Base-by-base conservation (phyloP, 2,329 filamentous ascomycete genomes). In the Aspergillus neoniger region DNA sequence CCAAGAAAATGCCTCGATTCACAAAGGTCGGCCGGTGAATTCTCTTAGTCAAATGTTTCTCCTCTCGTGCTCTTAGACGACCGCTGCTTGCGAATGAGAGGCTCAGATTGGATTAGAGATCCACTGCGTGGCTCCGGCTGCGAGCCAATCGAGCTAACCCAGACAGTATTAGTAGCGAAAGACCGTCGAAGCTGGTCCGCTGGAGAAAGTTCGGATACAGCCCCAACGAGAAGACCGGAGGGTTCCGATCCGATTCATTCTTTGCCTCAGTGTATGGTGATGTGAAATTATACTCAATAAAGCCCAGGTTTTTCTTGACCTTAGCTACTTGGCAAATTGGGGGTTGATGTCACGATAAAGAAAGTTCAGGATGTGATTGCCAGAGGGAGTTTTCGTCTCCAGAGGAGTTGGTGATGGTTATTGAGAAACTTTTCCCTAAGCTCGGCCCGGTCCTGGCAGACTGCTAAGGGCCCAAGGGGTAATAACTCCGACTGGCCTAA, bases 1-100 rank as follows among this genome's bases (percentile, higher is more conserved):
- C 50, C 12, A 43, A 44, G 15, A 57, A 50, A 62, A 60, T 60
- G 49, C 60, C 56, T 62, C 53, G 60, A 60, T 48, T 51, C 36
- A 52, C 51, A 62, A 51, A 32, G 30, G 47, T 49, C 47, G 17
- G 49, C 54, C 54, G 57, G 60, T 60, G 57, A 57, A 56, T 49
- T 30, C 41, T 44, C 38, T 63, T 60, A 57, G 51, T 61, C 51
- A 58, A 55, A 14, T 55, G 56, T 61, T 57, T 54, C 48, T 55
- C 53, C 39, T 47, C 53, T 55, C 39, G 30, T 44, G 49, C 28
- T 50, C 28, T 36, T 55, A 41, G 17, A 36, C 12, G 39, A 32
- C 32, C 8, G 14, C 52, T 32, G 15, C 21, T 38, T 59, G 57
- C 61, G 57, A 63, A 60, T 60, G 28, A 60, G 28, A 53, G 23